Evolutionary conservation across 495 filamentous ascomycete genomes (phyloP), one percentile per base, ranked within the genome.

Genomic region (Tuber indicum): DNA sequence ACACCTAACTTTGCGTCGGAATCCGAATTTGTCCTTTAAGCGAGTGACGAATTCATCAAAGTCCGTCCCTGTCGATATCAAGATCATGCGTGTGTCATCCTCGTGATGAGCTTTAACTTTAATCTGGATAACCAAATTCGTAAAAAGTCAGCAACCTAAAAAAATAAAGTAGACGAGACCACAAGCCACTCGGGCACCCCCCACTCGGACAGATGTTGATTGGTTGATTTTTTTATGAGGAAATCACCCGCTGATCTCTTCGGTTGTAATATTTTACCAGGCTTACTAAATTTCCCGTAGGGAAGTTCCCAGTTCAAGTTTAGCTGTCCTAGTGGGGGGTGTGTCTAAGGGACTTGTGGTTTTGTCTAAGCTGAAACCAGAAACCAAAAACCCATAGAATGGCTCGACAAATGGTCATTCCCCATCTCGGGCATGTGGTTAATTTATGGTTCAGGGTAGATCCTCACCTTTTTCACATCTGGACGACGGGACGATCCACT

Each of bases 51-150:
- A 91, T 58, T 94, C 93, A 2, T 86, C 84, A 84, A 92, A 97
- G 76, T 88, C 88, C n/a, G 95, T 86, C 14, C 87, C 88, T 46
- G 91, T 87, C 26, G 88, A 89, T 75, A 97, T 90, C 88, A 97
- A 93, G 77, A 99, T 92, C 86, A 97, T 98, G 69, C 96, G 90
- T n/a, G 92, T 96, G 82, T 99, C 96, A 66, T 94, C 93, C 4
- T 87, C 86, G 83, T 97, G 94, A 83, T 98, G 96, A 5, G 96
- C 94, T 86, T 98, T 98, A 81, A 97, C 90, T 44, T 94, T 88
- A 79, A 97, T 91, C 82, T 92, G 41, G 62, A 72, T 80, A 42
- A 26, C 17, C 0, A 71, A 62, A 62, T 14, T 62, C 26, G 16
- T 12, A 43, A 43, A 32, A 10, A 23, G 52, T 80, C 32, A 72